These are phyloP conservation scores for Trichoderma cornu-damae DNA, from an alignment of 2,329 filamentous ascomycete species.

Conservation along the genomic window DNA sequence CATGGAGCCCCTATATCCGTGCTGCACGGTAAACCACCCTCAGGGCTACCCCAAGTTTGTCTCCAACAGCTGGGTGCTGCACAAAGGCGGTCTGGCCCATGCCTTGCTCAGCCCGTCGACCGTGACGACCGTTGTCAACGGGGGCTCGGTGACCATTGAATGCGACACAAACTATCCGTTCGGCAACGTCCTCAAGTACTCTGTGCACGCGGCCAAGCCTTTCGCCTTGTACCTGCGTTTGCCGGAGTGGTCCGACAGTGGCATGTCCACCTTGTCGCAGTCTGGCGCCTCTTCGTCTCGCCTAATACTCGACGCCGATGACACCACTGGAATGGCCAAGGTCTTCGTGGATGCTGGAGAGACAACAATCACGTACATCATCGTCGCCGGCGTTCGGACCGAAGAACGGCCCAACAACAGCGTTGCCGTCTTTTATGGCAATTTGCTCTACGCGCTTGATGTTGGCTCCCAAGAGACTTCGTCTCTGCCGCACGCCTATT, in stretches of 20 bases:
- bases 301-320: constrained; percentile 3
- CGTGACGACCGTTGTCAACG: constrained; percentile 35
- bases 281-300: constrained; percentile 9
- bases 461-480: constrained; percentile 30
- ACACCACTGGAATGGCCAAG: constrained; percentile 24
- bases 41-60: constrained; percentile 54
- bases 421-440: constrained; percentile 40
- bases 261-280: constrained; percentile 11
- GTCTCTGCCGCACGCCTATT: constrained; percentile 24
- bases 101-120: constrained; percentile 44
- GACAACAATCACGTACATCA: constrained; percentile 22
- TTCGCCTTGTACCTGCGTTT: constrained; percentile 31
- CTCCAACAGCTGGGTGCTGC: constrained; percentile 43
- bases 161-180: constrained; percentile 47
- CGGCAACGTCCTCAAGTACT: constrained; percentile 28
- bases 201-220: constrained; percentile 24
- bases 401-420: constrained; percentile 31
- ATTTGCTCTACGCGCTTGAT: constrained; percentile 40
- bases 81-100: constrained; percentile 44
- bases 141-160: constrained; percentile 34
- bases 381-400: constrained; percentile 22
- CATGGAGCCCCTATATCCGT: constrained; percentile 48
- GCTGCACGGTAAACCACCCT: constrained; percentile 55
- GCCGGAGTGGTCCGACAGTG: constrained; percentile 24
- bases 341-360: constrained; percentile 22